Conservation (phyloP, 306 rosid genomes). For the Acacia crassicarpa region DNA sequence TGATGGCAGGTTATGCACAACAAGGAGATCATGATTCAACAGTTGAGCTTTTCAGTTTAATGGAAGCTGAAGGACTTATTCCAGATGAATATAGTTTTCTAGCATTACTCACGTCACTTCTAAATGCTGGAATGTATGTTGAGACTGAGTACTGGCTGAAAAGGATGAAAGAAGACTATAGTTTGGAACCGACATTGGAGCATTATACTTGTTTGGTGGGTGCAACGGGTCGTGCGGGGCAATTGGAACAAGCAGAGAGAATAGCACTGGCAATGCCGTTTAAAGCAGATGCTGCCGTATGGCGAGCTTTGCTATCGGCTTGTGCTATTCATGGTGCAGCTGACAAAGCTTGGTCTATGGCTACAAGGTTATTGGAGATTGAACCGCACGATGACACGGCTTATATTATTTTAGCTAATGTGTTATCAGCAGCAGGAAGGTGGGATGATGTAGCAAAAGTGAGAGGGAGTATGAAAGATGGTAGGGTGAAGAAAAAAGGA, state of each 20-base stretch:
- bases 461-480: slow-evolving; percentile 73
- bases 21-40: slow-evolving; percentile 62
- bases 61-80: slow-evolving; percentile 49
- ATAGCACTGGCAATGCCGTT: slow-evolving; percentile 67
- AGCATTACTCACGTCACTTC: slow-evolving; percentile 58
- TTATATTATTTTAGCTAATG: slow-evolving; percentile 70
- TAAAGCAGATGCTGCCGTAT: slow-evolving; percentile 78
- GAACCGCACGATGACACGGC: slow-evolving; percentile 76
- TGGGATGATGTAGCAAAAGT: slow-evolving; percentile 86
- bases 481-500: slow-evolving; percentile 66
- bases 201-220: slow-evolving; percentile 91
- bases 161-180: slow-evolving; percentile 57
- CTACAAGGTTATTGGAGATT: slow-evolving; percentile 62
- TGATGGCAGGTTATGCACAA: slow-evolving; percentile 81
- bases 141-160: slow-evolving; percentile 66
- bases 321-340: slow-evolving; percentile 65
- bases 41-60: slow-evolving; percentile 43
- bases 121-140: slow-evolving; percentile 61
- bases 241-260: slow-evolving; percentile 64
- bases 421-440: slow-evolving; percentile 60
- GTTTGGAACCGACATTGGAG: slow-evolving; percentile 68
- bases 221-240: slow-evolving; percentile 73
- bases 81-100: slow-evolving; percentile 80
- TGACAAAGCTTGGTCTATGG: slow-evolving; percentile 66
- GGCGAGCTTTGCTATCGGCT: slow-evolving; percentile 78